Evolutionary conservation across 2,329 filamentous ascomycete species (phyloP), one percentile per base, ranked within the genome.

Genomic region (Passalora sequoiae): DNA sequence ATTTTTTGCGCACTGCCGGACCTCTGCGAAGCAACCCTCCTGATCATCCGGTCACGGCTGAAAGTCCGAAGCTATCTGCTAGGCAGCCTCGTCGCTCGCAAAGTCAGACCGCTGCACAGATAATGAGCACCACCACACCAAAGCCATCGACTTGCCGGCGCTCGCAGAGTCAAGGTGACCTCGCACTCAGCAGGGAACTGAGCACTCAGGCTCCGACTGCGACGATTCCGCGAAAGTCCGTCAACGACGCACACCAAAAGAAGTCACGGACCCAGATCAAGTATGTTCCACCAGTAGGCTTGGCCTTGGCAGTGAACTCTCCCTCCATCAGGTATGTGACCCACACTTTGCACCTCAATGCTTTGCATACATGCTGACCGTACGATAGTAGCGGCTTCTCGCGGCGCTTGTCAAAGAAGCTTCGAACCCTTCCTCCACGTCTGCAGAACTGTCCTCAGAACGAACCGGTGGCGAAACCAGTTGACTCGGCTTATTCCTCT

Each of bases 391-490:
- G 48, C 22, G 50, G 50, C 37, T 58, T 62, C 46, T 55, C 54
- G 10, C 53, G 57, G 17, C 55, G 58, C 37, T 41, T 62, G 9
- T 61, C 58, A 1, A 53, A 49, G 22, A 56, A 58, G 28, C 48
- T 57, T 15, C 60, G 55, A 32, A 48, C 51, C 36, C 42, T 53
- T n/a, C 40, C 48, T 1, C 44, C 43, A 17, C 43, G 40, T 8
- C 40, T 38, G 7, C 37, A 45, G 15, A 38, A 31, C 10, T 32
- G 27, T 3, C 39, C 43, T 21, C 36, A 32, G 20, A 15, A 43
- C 13, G 40, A 48, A 10, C 16, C 43, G 12, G 21, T 39, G 2
- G 17, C 47, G 9, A 37, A 29, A 17, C 42, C 49, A 1, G 39
- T 51, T 27, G 49, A 55, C 41, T 55, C 54, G 2, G 51, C 49